Conservation (phyloP, 495 filamentous ascomycete species). For the Articulospora tetracladia region DNA sequence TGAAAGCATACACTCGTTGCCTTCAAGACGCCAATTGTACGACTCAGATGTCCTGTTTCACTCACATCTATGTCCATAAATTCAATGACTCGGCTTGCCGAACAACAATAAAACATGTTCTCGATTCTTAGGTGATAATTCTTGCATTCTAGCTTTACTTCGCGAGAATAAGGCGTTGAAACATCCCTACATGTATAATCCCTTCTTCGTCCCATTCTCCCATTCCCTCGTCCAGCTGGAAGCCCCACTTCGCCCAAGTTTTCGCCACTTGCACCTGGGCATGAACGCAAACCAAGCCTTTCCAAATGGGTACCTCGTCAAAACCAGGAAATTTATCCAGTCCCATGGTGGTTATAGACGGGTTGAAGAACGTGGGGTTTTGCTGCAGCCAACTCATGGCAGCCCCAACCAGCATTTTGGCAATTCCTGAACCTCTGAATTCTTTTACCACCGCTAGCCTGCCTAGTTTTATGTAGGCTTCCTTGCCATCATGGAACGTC, state of each 20-base stretch:
- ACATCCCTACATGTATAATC: constrained; percentile 85
- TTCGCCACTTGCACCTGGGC: constrained; percentile 60
- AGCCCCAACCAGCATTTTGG: constrained; percentile 55
- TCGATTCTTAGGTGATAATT: too few relatives aligned
- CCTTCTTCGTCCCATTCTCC: constrained; percentile 81
- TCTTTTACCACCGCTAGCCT: constrained; percentile 62
- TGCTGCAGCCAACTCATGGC: constrained; percentile 57
- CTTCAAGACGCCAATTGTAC: too few relatives aligned
- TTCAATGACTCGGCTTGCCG: too few relatives aligned
- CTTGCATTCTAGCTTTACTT: too few relatives aligned
- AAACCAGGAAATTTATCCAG: constrained; percentile 29
- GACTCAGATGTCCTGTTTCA: too few relatives aligned
- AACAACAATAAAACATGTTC: too few relatives aligned
- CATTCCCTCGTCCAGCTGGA: constrained; percentile 63
- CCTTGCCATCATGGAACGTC: constrained; percentile 48
- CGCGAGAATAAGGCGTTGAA: constrained; percentile 28
- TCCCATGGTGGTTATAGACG: constrained; percentile 27
- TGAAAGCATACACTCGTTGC: too few relatives aligned
- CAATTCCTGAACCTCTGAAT: constrained; percentile 62
- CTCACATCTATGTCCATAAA: too few relatives aligned
- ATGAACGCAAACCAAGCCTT: constrained; percentile 69
- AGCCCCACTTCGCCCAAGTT: constrained; percentile 64
- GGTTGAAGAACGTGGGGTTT: constrained; percentile 47
- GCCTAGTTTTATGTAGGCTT: constrained; percentile 76
- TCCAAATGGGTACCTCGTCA: constrained; percentile 48